Evolutionary conservation across 106 monocot genomes (phyloP), one percentile per base, ranked within the genome.

Genomic region (Gastrodia elata): DNA sequence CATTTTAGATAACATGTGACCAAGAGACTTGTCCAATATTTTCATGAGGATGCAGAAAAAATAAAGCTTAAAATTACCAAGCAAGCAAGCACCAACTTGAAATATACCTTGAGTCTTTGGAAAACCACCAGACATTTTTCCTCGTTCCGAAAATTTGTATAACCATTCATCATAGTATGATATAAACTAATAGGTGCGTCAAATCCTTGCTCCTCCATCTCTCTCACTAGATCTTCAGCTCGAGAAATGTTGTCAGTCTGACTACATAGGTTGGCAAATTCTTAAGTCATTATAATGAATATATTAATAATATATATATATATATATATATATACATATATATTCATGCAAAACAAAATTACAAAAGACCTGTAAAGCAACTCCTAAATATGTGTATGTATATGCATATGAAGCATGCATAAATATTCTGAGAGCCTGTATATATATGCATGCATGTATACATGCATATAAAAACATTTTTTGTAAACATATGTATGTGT

Each of bases 91-190:
- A 61, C 8, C 36, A 10, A 20, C 18, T 52, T 38, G 15, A 42
- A 76, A 26, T 34, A 28, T 85, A 91, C 98, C 91, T 99, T 91
- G 20, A 99, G 85, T 59, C 98, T 87, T 84, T 91, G 83, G 85
- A 91, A 93, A 9, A 99, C 93, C 75, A 99, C 71, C 64, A 99
- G 80, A 75, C 91, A 91, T 80, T 93, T 98, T 6, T 91, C 84
- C 64, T 98, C 93, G 76, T 98, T 77, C 40, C 74, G 83, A 72
- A 79, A 74, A 83, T 84, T 88, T 72, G 90, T 98, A 41, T 98
- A 98, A 61, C 98, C 98, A 89, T 91, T 87, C 93, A 98, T 93
- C 93, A 98, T 93, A 72, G 91, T 91, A 73, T 98, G 93, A 76
- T 93, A 98, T 80, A 93, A 82, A 83, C 89, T 87, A 82, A 93